phyloP scores from a whole-genome alignment of 352 stramenopile genomes.

The Pythium guiyangense region DNA sequence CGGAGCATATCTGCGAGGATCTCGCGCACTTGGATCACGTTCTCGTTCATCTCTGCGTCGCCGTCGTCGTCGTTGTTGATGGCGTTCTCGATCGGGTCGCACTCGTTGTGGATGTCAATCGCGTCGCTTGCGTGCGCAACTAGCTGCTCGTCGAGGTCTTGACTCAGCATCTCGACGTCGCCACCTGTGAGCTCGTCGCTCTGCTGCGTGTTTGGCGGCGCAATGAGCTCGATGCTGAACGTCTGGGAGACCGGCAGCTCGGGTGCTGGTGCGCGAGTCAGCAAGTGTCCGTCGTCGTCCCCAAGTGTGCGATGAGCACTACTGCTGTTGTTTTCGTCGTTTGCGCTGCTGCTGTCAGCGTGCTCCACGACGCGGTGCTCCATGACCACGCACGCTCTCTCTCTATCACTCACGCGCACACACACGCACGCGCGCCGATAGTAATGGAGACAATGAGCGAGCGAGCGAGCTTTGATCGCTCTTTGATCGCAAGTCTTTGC shows the following conservation, averaged over 20 bases:
- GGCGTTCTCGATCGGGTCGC: no score
- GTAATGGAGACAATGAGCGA: neutral
- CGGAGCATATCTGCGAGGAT: slow-evolving; percentile 14
- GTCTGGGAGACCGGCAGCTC: slow-evolving; percentile 6
- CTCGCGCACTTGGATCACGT: slow-evolving; percentile 16
- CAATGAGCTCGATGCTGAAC: slow-evolving; percentile 14
- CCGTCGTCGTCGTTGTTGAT: neutral
- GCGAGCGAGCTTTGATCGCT: neutral
- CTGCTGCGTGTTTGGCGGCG: slow-evolving; percentile 15
- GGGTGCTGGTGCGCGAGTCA: neutral
- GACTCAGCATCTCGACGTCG: slow-evolving; percentile 2
- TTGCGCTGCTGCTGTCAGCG: neutral
- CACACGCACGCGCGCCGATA: neutral
- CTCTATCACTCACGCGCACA: neutral
- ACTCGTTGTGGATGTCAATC: neutral
- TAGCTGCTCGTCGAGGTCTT: neutral
- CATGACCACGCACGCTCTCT: neutral
- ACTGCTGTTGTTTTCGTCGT: neutral
- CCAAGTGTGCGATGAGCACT: neutral
- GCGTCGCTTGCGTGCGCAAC: neutral
- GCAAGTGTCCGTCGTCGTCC: neutral
- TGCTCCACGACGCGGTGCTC: neutral
- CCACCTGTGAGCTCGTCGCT: neutral
- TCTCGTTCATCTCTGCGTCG: slow-evolving; percentile 13
- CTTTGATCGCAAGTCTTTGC: neutral